Evolutionary conservation across 2,329 filamentous ascomycete species (phyloP), one percentile per base, ranked within the genome.

Genomic region (Microcyclosporella mali): DNA sequence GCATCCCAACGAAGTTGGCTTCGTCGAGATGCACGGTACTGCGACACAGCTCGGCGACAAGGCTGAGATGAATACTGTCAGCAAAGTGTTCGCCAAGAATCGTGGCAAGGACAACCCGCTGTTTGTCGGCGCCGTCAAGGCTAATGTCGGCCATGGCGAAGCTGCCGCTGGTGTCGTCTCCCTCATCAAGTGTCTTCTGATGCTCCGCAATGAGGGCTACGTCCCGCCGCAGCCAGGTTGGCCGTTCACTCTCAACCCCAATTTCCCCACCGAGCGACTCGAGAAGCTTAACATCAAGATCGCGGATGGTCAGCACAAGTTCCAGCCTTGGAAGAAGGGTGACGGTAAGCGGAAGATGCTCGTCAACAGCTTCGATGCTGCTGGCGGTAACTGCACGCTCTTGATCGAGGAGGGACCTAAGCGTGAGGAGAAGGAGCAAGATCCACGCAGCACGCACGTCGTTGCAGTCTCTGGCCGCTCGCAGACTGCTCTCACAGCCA

Each of bases 301-400:
- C 9, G 70, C 82, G 31, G 70, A 74, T 51, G 80, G 83, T 51
- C 21, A 45, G 16, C 70, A 74, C 47, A 66, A 78, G 50, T 58
- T 70, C 37, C 75, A 57, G 0, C 51, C 61, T 1, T 72, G 70
- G 62, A 18, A 50, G 2, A 49, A 56, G 1, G 40, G 39, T 2
- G 58, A 51, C 11, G 47, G 46, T 17, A 56, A 63, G 40, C 62
- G 74, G 2, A 60, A 62, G 6, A 66, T 70, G 0, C 61, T 70
- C 15, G 62, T 84, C 49, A 86, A 86, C 67, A 85, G 84, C 66
- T 85, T 84, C 58, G 78, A 77, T 49, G 83, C 82, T 6, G 80
- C 82, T 41, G 82, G 83, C 51, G 82, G 83, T 27, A 87, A 87
- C 63, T 84, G 82, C 1, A 77, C 79, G 12, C 60, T 85, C 17